phyloP scores from a whole-genome alignment of 345 rosid genomes.

The Microthlaspi erraticum region DNA sequence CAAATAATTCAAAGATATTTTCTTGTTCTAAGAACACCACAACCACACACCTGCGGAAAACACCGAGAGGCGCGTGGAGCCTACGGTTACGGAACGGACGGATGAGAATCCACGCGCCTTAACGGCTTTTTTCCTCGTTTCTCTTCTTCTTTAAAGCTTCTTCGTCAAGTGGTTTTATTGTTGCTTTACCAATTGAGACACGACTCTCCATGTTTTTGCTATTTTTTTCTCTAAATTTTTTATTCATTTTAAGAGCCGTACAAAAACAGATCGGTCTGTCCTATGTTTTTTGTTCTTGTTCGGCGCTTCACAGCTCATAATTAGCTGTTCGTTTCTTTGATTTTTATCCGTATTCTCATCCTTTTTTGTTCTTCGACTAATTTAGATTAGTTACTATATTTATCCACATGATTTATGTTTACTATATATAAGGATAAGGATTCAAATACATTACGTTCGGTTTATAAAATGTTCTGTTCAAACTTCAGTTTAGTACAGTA shows the following conservation, averaged over 20 bases:
- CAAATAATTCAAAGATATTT: conserved; percentile 35
- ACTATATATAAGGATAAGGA: background rate
- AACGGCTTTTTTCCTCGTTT: background rate
- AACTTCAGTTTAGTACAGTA: background rate
- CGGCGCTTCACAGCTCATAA: conserved; percentile 34
- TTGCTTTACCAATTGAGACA: conserved; percentile 34
- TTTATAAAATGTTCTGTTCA: background rate
- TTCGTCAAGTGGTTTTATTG: conserved; percentile 25
- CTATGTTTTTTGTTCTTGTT: conserved; percentile 38
- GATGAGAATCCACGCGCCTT: conserved; percentile 45
- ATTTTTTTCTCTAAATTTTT: background rate
- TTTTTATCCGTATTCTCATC: conserved; percentile 18
- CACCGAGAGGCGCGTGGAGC: conserved; percentile 44
- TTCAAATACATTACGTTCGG: background rate
- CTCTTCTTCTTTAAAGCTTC: background rate
- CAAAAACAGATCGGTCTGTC: conserved; percentile 38
- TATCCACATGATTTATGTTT: background rate
- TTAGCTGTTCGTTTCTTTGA: conserved; percentile 37
- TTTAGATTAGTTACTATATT: conserved; percentile 17
- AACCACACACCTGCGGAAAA: conserved; percentile 10
- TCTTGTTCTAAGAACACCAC: conserved; percentile 5
- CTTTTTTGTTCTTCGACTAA: background rate
- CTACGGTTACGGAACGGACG: conserved; percentile 39
- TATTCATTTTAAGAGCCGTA: conserved; percentile 39
- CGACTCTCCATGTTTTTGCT: conserved; percentile 36